Base-by-base conservation (phyloP, 371 early-diverging fungal genomes). In the Zychaea mexicana region DNA sequence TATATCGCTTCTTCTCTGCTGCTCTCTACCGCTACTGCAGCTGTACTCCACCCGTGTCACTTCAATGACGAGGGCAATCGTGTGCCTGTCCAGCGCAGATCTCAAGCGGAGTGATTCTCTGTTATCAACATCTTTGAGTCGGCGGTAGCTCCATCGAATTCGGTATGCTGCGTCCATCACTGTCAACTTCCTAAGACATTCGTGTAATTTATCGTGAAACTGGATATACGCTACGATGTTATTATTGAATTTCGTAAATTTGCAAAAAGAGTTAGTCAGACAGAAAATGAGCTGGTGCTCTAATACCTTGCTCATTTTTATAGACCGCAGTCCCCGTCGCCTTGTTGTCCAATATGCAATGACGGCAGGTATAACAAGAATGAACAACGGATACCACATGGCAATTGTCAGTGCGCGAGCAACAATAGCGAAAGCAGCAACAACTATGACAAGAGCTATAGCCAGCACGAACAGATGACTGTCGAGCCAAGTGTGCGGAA, bases 161-260 rank as follows among this genome's bases (percentile, higher is more conserved):
- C 73, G 75, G 46, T 58, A 56, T 22, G 61, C 45, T 9, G 64
- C 59, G 49, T 78, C 78, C 15, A 64, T 33, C 3, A 68, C 61
- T 47, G 70, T 71, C 32, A 74, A 46, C 12, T 73, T 71, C 58
- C 71, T 71, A 39, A 78, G 57, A 17, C 62, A 64, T 3, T 27
- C 59, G 42, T 75, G 73, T 17, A 78, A 55, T 26, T 64, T 55
- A n/a, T 72, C 68, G 21, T 74, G 70, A 22, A 73, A 78, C 78
- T 78, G 56, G 17, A 8, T 24, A 13, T 22, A 12, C 13, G n/a
- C 13, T 42, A 42, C 15, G 2, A 42, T 5, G 45, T 10, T 1
- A 58, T 39, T 21, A 57, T 38, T n/a, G n/a, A n/a, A n/a, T n/a
- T n/a, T n/a, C n/a, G n/a, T n/a, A n/a, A n/a, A n/a, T n/a, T n/a